Conservation (phyloP, 164 flowering plant species). For the Tinospora cordifolia region DNA sequence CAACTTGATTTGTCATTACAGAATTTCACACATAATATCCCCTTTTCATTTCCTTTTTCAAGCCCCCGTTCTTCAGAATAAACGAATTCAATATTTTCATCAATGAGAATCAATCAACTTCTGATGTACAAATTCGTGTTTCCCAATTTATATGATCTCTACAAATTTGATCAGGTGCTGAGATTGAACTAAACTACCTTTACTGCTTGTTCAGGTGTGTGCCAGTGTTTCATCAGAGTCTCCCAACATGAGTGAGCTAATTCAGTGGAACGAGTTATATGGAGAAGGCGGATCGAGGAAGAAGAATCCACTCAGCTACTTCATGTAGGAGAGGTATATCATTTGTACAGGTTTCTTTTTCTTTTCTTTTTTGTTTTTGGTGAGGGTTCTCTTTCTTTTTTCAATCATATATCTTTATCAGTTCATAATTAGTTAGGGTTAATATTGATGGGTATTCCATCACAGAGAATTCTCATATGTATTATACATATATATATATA, state of each 20-base stretch:
- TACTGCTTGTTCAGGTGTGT: slow-evolving; percentile 32
- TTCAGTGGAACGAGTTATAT: slow-evolving; percentile 72
- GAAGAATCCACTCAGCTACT: slow-evolving; percentile 61
- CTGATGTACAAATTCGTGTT: no score
- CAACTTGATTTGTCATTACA: no score
- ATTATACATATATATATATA: slow-evolving; percentile 12
- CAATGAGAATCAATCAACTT: no score
- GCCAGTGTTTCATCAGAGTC: slow-evolving; percentile 80
- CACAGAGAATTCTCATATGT: slow-evolving; percentile 16
- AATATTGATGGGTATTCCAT: slow-evolving; percentile 19
- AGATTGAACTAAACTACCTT: not conserved
- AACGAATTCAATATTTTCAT: no score
- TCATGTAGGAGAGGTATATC: slow-evolving; percentile 48
- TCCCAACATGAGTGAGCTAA: slow-evolving; percentile 63
- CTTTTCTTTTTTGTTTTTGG: no score
- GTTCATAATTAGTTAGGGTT: not conserved
- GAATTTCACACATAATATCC: no score
- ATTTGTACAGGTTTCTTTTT: slow-evolving; percentile 28
- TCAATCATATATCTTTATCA: not conserved
- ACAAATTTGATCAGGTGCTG: not conserved
- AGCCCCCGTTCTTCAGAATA: no score
- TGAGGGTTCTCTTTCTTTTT: slow-evolving; percentile 3
- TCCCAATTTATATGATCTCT: no score
- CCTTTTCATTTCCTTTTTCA: no score
- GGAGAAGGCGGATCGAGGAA: slow-evolving; percentile 90